Conservation (phyloP, 352 stramenopile genomes). For the Saprolegnia parasitica region DNA sequence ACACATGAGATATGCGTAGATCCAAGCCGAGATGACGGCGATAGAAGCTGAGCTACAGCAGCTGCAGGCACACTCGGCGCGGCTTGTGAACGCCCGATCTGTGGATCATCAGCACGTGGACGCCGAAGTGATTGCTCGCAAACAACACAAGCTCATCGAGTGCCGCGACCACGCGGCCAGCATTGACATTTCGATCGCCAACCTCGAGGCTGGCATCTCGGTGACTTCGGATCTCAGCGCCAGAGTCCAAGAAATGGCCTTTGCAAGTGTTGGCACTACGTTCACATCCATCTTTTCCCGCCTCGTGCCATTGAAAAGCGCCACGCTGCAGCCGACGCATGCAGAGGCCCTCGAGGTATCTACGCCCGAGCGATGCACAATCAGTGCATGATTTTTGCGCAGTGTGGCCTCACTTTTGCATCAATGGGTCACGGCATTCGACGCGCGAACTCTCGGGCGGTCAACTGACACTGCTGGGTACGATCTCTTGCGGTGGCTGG, state of each 20-base stretch:
- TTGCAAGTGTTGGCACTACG: slow-evolving; percentile 18
- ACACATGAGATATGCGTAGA: not conserved
- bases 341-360: not conserved
- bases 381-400: no score
- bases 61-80: not conserved
- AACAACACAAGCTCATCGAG: slow-evolving; percentile 29
- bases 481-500: not conserved
- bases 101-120: slow-evolving; percentile 9
- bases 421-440: slow-evolving; percentile 19
- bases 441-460: slow-evolving; percentile 39
- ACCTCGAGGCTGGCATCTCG: slow-evolving; percentile 26
- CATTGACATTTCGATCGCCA: not conserved
- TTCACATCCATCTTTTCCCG: slow-evolving; percentile 35
- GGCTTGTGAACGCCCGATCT: not conserved
- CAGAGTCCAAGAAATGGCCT: slow-evolving; percentile 34
- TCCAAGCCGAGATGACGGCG: not conserved
- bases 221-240: slow-evolving; percentile 31
- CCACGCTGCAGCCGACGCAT: slow-evolving; percentile 6
- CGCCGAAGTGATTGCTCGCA: slow-evolving; percentile 26
- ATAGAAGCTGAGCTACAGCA: not conserved
- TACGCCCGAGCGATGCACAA: not conserved
- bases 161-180: slow-evolving; percentile 22
- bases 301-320: slow-evolving; percentile 33
- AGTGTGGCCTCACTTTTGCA: not conserved
- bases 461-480: slow-evolving; percentile 42